Percentiles rank a stretch among this genome's conserved stretches.
Conservation (phyloP, 306 rosid genomes). For the Malus fusca region DNA sequence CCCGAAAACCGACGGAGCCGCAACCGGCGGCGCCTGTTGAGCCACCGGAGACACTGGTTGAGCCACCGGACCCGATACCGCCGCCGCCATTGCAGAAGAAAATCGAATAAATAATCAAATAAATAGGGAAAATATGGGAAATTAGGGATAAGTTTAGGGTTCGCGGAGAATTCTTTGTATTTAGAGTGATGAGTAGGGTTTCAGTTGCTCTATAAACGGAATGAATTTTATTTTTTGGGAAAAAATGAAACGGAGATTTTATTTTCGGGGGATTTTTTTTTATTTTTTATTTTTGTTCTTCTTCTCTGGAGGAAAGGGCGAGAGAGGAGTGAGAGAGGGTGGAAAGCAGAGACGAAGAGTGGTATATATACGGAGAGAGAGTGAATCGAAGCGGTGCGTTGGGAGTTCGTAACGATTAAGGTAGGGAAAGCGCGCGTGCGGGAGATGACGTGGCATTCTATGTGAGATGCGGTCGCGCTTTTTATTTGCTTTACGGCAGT, state of each 20-base stretch:
- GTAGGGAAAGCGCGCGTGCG: not conserved
- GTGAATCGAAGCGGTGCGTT: not conserved
- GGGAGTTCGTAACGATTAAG: constrained; percentile 6
- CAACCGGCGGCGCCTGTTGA: constrained; percentile 9
- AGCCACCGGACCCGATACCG: constrained; percentile 22
- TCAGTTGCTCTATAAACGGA: constrained; percentile 6
- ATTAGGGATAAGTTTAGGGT: not conserved
- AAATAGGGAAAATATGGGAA: not conserved
- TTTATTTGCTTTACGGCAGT: constrained; percentile 1
- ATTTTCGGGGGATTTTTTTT: not conserved
- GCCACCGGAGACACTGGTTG: constrained; percentile 10
- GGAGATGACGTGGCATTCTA: constrained; percentile 10
- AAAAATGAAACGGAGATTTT: not conserved
- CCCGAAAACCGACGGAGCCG: constrained; percentile 13
- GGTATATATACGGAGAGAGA: not conserved
- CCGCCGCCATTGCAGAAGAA: constrained; percentile 35
- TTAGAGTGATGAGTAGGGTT: constrained; percentile 3
- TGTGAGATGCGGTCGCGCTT: not conserved
- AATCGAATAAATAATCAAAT: not conserved
- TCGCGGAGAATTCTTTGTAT: not conserved
- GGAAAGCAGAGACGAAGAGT: not conserved
- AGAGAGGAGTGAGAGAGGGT: not conserved
- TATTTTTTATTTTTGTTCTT: not conserved
- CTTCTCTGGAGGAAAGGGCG: not conserved
- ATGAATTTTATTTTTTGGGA: not conserved